Conservation (phyloP, 75 land plant species). For the Chamaecyparis obtusa region DNA sequence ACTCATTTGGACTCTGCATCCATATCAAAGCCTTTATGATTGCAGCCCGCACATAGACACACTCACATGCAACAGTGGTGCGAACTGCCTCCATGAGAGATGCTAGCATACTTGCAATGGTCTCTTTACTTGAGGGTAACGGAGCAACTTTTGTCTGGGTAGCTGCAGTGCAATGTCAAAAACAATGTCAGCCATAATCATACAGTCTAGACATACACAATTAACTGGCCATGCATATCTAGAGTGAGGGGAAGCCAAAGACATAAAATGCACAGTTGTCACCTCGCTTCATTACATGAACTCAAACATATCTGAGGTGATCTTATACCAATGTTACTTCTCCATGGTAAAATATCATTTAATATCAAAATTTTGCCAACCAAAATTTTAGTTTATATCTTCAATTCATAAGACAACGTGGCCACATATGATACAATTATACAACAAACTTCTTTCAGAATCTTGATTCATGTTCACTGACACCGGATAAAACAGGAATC, state of each 20-base stretch:
- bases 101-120: constrained; percentile 86
- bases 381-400: neutral
- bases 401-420: neutral
- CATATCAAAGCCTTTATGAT: constrained; percentile 96
- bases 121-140: constrained; percentile 48
- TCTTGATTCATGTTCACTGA: neutral
- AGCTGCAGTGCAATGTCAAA: constrained; percentile 22
- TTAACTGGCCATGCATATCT: neutral
- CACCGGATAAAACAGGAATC: neutral
- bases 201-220: neutral
- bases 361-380: neutral
- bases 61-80: constrained; percentile 97
- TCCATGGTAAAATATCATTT: neutral
- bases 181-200: neutral
- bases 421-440: neutral
- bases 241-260: neutral
- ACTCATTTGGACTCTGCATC: constrained; percentile 97
- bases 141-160: constrained; percentile 33
- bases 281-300: no score
- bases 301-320: neutral
- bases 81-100: constrained; percentile 97
- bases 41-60: constrained; percentile 96
- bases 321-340: neutral
- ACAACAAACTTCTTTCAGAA: neutral
- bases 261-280: neutral